A percentile compares a stretch with the other conserved stretches of the same genome.
phyloP scores from a whole-genome alignment of 495 filamentous ascomycete species.

The Cercophora sp. region DNA sequence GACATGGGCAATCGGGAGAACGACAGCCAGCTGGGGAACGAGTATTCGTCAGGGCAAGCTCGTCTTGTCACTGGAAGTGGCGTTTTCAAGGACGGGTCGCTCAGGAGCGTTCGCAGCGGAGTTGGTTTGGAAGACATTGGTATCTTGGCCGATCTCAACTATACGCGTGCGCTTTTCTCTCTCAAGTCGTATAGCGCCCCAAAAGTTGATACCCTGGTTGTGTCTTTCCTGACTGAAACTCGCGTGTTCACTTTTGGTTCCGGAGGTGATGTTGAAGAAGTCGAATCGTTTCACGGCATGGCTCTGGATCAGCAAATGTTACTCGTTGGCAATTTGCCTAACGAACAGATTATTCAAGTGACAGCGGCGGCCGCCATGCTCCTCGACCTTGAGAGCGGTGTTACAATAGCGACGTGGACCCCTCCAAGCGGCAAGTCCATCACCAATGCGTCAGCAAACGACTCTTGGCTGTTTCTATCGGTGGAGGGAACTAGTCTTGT shows the following conservation, averaged over 20 bases:
- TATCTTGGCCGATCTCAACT: constrained; percentile 72
- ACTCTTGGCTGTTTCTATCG: constrained; percentile 64
- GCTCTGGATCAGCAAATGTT: constrained; percentile 68
- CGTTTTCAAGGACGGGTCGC: constrained; percentile 76
- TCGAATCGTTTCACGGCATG: constrained; percentile 69
- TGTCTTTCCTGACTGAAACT: constrained; percentile 80
- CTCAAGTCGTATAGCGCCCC: constrained; percentile 45
- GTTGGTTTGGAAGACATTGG: constrained; percentile 90
- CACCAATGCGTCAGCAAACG: constrained; percentile 72
- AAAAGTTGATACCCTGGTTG: constrained; percentile 65
- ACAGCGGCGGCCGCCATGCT: constrained; percentile 61
- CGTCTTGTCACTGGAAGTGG: constrained; percentile 90
- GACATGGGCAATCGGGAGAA: constrained; percentile 81
- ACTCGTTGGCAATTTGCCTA: constrained; percentile 58
- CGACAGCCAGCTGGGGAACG: constrained; percentile 69
- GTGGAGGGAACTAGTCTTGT: constrained; percentile 64
- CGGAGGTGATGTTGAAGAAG: constrained; percentile 79
- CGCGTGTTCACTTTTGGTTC: constrained; percentile 72
- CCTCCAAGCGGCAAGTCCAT: constrained; percentile 57
- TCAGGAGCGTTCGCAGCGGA: constrained; percentile 86
- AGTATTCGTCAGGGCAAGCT: constrained; percentile 90
- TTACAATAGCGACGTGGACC: constrained; percentile 64
- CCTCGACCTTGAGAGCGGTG: constrained; percentile 64
- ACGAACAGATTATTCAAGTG: constrained; percentile 69
- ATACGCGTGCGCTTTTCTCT: constrained; percentile 63